Evolutionary conservation across 805 yeast genomes (phyloP).

Genomic region (Komagataella pseudopastoris): DNA sequence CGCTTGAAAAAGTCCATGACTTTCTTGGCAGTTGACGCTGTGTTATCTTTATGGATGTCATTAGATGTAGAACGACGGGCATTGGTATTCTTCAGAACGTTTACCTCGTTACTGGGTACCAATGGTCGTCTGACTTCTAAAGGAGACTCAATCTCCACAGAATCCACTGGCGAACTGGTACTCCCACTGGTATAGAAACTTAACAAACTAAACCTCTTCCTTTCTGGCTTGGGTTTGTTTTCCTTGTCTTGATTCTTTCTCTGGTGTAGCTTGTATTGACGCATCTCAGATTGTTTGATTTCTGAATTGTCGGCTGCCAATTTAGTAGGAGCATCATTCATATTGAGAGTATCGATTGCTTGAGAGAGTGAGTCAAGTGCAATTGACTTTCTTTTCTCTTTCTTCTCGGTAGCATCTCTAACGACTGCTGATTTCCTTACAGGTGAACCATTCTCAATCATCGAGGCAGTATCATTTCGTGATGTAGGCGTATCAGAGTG

Average conservation of each 20-base stretch:
- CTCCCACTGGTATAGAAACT: constrained; percentile 17
- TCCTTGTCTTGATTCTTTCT: constrained; percentile 7
- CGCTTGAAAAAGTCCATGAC: constrained; percentile 72
- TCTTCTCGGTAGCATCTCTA: constrained; percentile 4
- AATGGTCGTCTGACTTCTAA: constrained; percentile 1
- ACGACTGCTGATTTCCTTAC: constrained; percentile 2
- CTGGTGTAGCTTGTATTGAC: constrained; percentile 1
- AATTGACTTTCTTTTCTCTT: constrained; percentile 17
- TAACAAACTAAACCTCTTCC: constrained; percentile 27
- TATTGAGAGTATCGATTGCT: constrained; percentile 12
- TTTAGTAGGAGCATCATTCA: constrained; percentile 2
- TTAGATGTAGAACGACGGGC: constrained; percentile 13
- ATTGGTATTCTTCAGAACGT: constrained; percentile 10
- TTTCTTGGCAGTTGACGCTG: constrained; percentile 62
- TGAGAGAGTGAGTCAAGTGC: constrained; percentile 18
- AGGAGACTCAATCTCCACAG: neutral
- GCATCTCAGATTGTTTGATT: neutral
- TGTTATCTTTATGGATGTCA: constrained; percentile 29
- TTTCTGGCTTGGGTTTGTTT: constrained; percentile 11
- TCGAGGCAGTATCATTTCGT: neutral
- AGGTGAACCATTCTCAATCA: neutral
- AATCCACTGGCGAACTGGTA: neutral
- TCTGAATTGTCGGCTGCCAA: neutral
- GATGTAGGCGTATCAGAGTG: neutral
- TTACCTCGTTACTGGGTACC: constrained; percentile 20